phyloP scores from a whole-genome alignment of 2,329 filamentous ascomycete genomes.

The Penicillium crustosum region DNA sequence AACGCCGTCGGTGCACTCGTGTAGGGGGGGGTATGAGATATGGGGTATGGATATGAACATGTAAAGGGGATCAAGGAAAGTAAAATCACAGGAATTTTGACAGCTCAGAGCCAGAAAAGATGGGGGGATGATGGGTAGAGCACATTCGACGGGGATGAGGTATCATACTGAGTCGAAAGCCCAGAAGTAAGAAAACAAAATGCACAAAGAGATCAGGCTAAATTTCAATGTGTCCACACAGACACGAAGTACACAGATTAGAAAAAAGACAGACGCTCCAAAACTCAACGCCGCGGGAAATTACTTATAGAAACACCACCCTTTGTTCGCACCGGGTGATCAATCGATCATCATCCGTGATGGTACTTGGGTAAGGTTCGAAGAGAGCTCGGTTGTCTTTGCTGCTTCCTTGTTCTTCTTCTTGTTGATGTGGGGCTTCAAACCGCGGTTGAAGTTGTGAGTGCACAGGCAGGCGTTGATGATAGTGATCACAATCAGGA shows the following conservation, averaged over 20 bases:
- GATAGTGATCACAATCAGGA: conserved; percentile 86
- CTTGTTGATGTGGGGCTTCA: conserved; percentile 79
- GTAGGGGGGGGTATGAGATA: conserved; percentile 8
- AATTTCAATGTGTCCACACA: conserved; percentile 42
- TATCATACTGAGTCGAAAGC: conserved; percentile 30
- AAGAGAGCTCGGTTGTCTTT: conserved; percentile 45
- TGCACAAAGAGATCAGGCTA: conserved; percentile 20
- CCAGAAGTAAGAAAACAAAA: conserved; percentile 22
- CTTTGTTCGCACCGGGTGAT: conserved; percentile 1
- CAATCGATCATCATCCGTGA: conserved; percentile 50
- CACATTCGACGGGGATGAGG: conserved; percentile 25
- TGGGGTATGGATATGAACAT: conserved; percentile 15
- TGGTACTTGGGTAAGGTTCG: conserved; percentile 39
- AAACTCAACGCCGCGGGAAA: conserved; percentile 17
- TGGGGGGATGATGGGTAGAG: conserved; percentile 16
- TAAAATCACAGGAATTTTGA: conserved; percentile 23
- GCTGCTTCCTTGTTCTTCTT: conserved; percentile 53
- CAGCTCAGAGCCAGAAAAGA: conserved; percentile 9
- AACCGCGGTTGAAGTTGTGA: conserved; percentile 82
- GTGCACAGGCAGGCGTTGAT: conserved; percentile 83
- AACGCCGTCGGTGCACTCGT: conserved; percentile 28
- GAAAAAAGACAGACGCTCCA: conserved; percentile 30
- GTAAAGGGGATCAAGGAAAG: conserved; percentile 16
- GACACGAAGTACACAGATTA: conserved; percentile 26
- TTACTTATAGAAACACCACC: conserved; percentile 15